These are phyloP conservation scores for Trichoderma sp. DNA, from an alignment of 2,329 filamentous ascomycete genomes.

Conservation along the genomic window DNA sequence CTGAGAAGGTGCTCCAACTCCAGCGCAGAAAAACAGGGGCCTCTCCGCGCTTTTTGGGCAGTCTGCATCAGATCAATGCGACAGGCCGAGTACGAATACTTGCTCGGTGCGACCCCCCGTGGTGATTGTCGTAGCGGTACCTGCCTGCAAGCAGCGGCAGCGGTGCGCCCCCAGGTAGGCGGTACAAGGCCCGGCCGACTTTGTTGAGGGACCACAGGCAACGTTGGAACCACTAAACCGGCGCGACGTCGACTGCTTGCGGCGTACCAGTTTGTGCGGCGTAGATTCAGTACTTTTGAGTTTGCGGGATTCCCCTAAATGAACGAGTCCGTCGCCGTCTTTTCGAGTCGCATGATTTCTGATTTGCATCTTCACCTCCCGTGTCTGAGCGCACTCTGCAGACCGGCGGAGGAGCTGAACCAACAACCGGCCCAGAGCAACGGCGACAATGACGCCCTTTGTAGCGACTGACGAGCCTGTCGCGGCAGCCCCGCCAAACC, in stretches of 20 bases:
- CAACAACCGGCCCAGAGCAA: too few species aligned
- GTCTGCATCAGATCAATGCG: neutral
- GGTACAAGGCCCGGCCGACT: neutral
- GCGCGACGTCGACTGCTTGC: constrained; percentile 9
- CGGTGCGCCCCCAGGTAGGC: neutral
- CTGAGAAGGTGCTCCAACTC: constrained; percentile 9
- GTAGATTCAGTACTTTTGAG: constrained; percentile 26
- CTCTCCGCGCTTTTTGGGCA: neutral
- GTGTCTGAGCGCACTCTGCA: neutral
- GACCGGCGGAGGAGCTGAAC: neutral
- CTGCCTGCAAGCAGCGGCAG: neutral
- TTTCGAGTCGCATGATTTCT: neutral
- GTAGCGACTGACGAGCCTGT: constrained; percentile 19
- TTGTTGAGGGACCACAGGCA: neutral
- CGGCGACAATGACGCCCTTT: constrained; percentile 21
- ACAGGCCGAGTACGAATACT: constrained; percentile 22
- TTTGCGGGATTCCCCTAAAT: constrained; percentile 7
- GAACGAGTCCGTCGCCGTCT: neutral
- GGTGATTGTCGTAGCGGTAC: neutral
- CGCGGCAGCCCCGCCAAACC: constrained; percentile 23
- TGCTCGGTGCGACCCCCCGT: neutral
- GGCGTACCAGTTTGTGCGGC: constrained; percentile 27
- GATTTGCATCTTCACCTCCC: neutral
- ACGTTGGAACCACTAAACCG: neutral
- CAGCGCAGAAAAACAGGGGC: constrained; percentile 9